A percentile compares a stretch with the other conserved stretches of the same genome.
These are phyloP conservation scores for Ustilago xerochloae DNA, from an alignment of 1,284 basidiomycete species.

Conservation along the genomic window DNA sequence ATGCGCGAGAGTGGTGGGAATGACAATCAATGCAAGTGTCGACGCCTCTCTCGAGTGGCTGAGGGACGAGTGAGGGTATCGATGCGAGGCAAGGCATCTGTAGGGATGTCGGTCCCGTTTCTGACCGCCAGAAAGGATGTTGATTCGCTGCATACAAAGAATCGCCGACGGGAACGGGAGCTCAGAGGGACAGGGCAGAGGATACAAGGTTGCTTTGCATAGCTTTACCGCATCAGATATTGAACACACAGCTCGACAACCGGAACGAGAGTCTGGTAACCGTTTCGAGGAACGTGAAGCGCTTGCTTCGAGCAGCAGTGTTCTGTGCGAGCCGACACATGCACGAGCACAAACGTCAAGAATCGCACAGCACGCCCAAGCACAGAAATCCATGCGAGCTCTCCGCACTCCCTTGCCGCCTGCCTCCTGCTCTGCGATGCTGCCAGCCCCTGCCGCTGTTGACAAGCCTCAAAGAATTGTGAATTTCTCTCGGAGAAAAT, in stretches of 20 bases:
- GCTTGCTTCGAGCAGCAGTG: neutral
- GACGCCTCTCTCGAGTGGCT: neutral
- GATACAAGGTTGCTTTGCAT: neutral
- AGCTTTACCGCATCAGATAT: neutral
- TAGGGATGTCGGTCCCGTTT: constrained; percentile 4
- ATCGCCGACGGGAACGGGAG: constrained; percentile 15
- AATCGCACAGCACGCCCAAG: too few relatives aligned
- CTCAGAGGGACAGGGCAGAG: constrained; percentile 12
- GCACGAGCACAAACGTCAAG: constrained; percentile 8
- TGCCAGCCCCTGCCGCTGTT: neutral
- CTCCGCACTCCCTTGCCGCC: constrained; percentile 5
- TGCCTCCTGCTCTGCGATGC: neutral
- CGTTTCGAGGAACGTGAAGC: constrained; percentile 10
- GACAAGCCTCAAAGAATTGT: neutral
- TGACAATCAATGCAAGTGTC: neutral
- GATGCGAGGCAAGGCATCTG: constrained; percentile 7
- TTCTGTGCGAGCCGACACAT: constrained; percentile 1
- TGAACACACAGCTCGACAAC: neutral
- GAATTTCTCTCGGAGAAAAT: too few relatives aligned
- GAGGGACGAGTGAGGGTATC: neutral
- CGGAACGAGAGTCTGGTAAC: neutral
- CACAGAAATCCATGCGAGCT: neutral
- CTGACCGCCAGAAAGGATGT: too few relatives aligned
- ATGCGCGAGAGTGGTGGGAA: constrained; percentile 7
- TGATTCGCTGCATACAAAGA: neutral